phyloP scores from a whole-genome alignment of 164 flowering plant species.

The Paratinospora sagittata region DNA sequence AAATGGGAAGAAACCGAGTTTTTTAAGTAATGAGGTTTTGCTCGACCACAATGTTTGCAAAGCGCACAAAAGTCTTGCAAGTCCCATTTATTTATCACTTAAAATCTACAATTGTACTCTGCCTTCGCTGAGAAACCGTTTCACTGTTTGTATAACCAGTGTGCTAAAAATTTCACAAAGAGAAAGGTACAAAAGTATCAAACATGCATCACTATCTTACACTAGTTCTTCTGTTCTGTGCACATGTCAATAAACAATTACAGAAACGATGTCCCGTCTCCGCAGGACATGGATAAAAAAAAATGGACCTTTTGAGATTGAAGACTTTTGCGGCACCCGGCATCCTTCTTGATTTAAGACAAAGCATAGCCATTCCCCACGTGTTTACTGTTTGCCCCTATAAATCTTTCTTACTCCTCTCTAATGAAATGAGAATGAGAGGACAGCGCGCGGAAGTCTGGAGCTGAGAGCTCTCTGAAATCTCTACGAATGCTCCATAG shows the following conservation, averaged over 20 bases:
- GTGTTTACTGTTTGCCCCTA: too few species aligned
- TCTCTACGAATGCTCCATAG: constrained; percentile 90
- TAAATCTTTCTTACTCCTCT: constrained; percentile 19
- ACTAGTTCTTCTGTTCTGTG: background rate
- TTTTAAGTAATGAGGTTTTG: background rate
- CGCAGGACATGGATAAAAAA: background rate
- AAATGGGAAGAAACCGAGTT: too few species aligned
- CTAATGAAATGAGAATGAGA: constrained; percentile 28
- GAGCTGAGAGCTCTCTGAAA: constrained; percentile 43
- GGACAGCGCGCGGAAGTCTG: constrained; percentile 34
- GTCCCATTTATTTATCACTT: background rate
- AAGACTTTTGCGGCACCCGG: background rate
- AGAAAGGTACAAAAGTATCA: too few species aligned
- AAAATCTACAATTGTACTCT: background rate
- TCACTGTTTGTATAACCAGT: background rate
- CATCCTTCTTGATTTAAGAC: too few species aligned
- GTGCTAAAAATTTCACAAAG: too few species aligned
- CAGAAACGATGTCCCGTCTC: background rate
- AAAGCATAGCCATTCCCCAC: too few species aligned
- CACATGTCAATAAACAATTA: background rate
- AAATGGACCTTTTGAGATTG: background rate
- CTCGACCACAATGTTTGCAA: background rate
- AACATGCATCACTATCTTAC: background rate
- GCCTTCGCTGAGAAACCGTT: background rate
- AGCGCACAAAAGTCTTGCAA: too few species aligned